A percentile compares a stretch with the other conserved stretches of the same genome.
Evolutionary conservation across 139 green algal genomes (phyloP).

Genomic region (Chlorella sp.): DNA sequence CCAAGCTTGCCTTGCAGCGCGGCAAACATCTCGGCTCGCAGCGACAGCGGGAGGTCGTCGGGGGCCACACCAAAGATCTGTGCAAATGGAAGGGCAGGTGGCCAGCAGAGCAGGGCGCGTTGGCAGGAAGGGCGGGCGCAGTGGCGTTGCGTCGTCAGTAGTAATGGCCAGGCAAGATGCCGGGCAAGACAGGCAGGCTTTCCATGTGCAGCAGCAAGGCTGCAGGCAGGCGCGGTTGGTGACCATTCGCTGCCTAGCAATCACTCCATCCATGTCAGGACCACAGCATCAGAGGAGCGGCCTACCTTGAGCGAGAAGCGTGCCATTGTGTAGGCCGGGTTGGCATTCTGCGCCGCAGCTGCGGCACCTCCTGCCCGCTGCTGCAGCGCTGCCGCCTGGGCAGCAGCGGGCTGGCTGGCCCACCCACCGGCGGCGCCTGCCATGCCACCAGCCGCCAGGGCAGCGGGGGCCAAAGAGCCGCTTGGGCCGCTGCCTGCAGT

Average conservation of each 20-base stretch:
- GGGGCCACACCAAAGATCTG: slow-evolving; percentile 11
- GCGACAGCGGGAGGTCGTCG: not conserved
- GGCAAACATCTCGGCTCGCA: slow-evolving; percentile 4
- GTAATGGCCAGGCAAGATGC: too few relatives aligned
- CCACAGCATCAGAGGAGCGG: too few relatives aligned
- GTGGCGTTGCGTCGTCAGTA: too few relatives aligned
- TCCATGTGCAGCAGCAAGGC: too few relatives aligned
- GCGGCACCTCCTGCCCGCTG: not conserved
- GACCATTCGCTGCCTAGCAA: too few relatives aligned
- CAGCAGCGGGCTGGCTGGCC: not conserved
- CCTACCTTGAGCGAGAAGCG: slow-evolving; percentile 14
- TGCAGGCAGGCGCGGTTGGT: too few relatives aligned
- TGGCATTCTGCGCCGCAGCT: not conserved
- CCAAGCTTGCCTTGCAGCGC: not conserved
- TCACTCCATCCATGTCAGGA: too few relatives aligned
- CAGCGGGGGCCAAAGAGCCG: not conserved
- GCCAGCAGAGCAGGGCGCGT: not conserved
- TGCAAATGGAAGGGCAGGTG: not conserved
- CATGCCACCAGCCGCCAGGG: not conserved
- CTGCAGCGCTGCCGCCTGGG: not conserved
- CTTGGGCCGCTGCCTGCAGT: not conserved
- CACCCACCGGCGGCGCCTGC: not conserved
- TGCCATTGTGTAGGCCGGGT: not conserved
- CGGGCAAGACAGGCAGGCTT: too few relatives aligned
- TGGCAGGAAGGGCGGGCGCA: too few relatives aligned